phyloP scores from a whole-genome alignment of 2,329 filamentous ascomycete genomes.

The Pseudocercospora musae region DNA sequence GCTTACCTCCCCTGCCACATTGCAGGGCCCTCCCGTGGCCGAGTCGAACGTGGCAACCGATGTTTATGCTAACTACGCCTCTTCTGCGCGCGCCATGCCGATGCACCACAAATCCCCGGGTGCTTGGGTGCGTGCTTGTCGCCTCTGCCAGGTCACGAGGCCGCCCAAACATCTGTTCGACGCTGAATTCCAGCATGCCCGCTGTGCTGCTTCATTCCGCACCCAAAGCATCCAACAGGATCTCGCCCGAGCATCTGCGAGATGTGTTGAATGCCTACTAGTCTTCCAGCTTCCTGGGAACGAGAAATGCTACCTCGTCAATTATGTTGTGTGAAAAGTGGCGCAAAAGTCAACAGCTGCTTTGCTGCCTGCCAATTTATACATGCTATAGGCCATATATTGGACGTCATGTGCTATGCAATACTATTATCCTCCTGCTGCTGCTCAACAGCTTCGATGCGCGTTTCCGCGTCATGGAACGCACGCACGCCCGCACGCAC shows the following conservation, averaged over 20 bases:
- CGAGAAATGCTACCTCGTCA: slow-evolving; percentile 23
- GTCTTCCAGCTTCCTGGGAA: slow-evolving; percentile 18
- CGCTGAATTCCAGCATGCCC: slow-evolving; percentile 15
- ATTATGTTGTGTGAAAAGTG: slow-evolving; percentile 24
- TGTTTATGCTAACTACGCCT: background rate
- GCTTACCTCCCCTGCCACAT: background rate
- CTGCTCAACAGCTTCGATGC: slow-evolving; percentile 13
- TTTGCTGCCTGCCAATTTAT: slow-evolving; percentile 23
- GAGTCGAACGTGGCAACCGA: slow-evolving; percentile 17
- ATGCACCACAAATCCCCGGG: background rate
- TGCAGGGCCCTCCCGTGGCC: background rate
- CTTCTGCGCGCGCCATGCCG: too few relatives aligned
- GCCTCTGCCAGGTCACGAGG: slow-evolving; percentile 9
- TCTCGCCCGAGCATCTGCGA: slow-evolving; percentile 28
- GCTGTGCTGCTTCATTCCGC: slow-evolving; percentile 18
- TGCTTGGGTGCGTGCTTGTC: background rate
- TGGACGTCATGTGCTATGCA: slow-evolving; percentile 26
- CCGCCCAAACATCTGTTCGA: slow-evolving; percentile 3
- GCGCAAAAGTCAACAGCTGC: slow-evolving; percentile 19
- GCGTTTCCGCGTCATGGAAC: slow-evolving; percentile 7
- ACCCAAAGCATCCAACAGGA: slow-evolving; percentile 18
- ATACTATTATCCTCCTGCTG: slow-evolving; percentile 15
- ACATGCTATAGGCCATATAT: slow-evolving; percentile 16
- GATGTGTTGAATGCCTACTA: slow-evolving; percentile 20
- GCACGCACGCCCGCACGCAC: slow-evolving; percentile 2